A percentile compares a stretch with the other conserved stretches of the same genome.
Evolutionary conservation across 768 basidiomycete genomes (phyloP).

Genomic region (Daedaleopsis nitida): DNA sequence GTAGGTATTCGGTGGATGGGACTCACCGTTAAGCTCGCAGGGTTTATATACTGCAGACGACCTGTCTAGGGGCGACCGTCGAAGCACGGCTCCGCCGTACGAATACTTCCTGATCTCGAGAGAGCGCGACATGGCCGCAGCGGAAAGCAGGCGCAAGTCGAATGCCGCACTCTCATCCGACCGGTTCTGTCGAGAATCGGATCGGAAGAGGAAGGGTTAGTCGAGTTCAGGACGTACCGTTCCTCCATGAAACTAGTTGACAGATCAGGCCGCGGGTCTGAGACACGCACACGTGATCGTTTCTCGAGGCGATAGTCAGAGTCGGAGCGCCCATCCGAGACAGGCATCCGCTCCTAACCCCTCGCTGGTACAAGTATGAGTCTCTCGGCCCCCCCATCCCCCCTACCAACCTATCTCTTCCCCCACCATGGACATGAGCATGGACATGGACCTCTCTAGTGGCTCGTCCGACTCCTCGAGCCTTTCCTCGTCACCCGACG

Average conservation of each 20-base stretch:
- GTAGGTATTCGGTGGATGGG: neutral
- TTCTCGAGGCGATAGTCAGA: neutral
- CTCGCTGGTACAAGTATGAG: too few relatives aligned
- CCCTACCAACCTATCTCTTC: neutral
- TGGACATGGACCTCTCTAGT: neutral
- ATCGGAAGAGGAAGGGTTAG: neutral
- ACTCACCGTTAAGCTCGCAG: neutral
- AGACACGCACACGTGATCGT: slow-evolving; percentile 18
- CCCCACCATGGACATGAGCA: neutral
- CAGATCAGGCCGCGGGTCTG: too few relatives aligned
- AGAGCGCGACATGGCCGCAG: too few relatives aligned
- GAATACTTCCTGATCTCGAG: neutral
- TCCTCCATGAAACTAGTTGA: too few relatives aligned
- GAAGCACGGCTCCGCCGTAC: too few relatives aligned
- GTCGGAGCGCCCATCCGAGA: neutral
- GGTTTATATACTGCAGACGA: neutral
- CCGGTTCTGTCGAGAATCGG: neutral
- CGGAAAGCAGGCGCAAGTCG: too few relatives aligned
- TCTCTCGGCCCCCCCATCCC: neutral
- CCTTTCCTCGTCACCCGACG: neutral
- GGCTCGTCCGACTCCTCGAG: neutral
- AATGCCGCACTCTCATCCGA: neutral
- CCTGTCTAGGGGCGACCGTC: too few relatives aligned
- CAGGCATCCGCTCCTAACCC: neutral
- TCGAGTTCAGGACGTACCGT: neutral